These are phyloP conservation scores for Phytophthora aleatoria DNA, from an alignment of 352 stramenopile species.

Conservation along the genomic window DNA sequence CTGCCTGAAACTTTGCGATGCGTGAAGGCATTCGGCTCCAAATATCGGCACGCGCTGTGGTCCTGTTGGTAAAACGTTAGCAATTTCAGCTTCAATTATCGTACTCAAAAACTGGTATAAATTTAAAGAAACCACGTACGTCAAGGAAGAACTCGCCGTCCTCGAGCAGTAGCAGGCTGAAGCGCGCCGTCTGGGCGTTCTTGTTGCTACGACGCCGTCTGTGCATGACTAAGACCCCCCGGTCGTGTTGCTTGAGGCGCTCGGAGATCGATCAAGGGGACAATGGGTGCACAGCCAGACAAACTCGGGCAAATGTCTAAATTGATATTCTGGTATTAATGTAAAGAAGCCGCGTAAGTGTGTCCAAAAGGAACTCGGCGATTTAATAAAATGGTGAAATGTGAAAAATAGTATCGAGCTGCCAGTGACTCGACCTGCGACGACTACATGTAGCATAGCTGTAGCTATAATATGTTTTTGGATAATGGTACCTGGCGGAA, in stretches of 20 bases:
- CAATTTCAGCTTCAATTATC: slow-evolving; percentile 22
- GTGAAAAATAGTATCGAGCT: slow-evolving; percentile 7
- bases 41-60: slow-evolving; percentile 64
- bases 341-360: too few relatives aligned
- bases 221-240: slow-evolving; percentile 24
- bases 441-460: too few relatives aligned
- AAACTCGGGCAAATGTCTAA: background rate
- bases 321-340: slow-evolving; percentile 6
- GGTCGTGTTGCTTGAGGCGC: background rate
- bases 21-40: slow-evolving; percentile 43
- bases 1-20: slow-evolving; percentile 58
- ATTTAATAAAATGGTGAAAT: background rate
- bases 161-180: slow-evolving; percentile 91
- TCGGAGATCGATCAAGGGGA: background rate
- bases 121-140: slow-evolving; percentile 40
- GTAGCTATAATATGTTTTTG: slow-evolving; percentile 2
- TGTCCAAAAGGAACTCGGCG: too few relatives aligned
- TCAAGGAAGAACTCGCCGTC: slow-evolving; percentile 93
- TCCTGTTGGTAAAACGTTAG: slow-evolving; percentile 43
- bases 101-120: slow-evolving; percentile 4
- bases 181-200: slow-evolving; percentile 61
- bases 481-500: slow-evolving; percentile 17
- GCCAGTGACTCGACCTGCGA: slow-evolving; percentile 8
- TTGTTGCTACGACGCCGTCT: slow-evolving; percentile 34
- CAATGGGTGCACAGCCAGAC: background rate